Base-by-base conservation (phyloP, 306 rosid genomes). In the Carpinus fangiana region DNA sequence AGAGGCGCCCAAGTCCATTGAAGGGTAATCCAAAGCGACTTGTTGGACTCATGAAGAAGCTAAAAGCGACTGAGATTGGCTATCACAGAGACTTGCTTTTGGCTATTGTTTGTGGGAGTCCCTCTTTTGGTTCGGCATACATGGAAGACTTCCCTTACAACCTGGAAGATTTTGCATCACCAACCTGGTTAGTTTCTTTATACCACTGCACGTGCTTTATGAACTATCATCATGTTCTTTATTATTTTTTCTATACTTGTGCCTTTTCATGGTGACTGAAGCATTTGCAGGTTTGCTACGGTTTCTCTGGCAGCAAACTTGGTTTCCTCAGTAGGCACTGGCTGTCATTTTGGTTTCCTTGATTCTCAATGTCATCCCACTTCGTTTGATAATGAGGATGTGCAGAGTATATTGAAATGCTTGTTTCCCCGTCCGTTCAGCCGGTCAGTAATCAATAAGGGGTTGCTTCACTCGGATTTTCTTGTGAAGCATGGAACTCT, bases 111-210 rank as follows among this genome's bases (percentile, higher is more conserved):
- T 73, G 82, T 67, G 89, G 89, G 67, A 87, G 77, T 54, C 88
- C 90, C 23, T 78, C 86, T 66, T 86, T 94, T 67, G 97, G 90
- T 83, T 87, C 90, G 82, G 86, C 86, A 12, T 94, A 92, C 77
- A 84, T 94, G 90, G 90, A 90, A 79, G 97, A 90, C 89, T 94
- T 92, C 80, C 97, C 97, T 38, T 90, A 88, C 90, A 94, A 84
- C 75, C 84, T 90, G 73, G 95, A 94, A 79, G 90, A 90, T 78
- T 85, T 47, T 78, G 73, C 82, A 45, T 87, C 93, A n/a, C 81
- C 86, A 76, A 82, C 89, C 64, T 95, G 98, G 98, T 95, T 56
- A 85, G 96, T 75, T 80, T 81, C 48, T 55, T 84, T 59, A 66
- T 75, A 51, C 54, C 47, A 41, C 45, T 26, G 28, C 57, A 38